Percentiles rank a stretch among this genome's conserved stretches.
Evolutionary conservation across 148 eudicot genomes (phyloP).

Genomic region (Persicaria tinctoria): DNA sequence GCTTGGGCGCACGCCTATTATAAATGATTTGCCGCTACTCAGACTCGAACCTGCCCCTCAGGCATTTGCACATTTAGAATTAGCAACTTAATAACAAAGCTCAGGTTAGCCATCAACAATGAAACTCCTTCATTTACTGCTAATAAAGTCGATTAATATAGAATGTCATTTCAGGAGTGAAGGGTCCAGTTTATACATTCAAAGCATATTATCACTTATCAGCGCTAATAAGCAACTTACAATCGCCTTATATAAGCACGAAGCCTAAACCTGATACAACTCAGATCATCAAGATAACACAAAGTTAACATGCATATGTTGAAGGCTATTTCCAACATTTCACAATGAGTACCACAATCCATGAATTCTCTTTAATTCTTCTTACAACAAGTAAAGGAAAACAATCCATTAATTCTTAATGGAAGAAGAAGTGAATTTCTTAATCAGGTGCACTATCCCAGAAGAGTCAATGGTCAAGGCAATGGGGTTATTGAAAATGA

Average conservation of each 20-base stretch:
- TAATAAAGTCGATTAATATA: not conserved
- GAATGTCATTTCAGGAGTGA: not conserved
- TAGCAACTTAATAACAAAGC: not conserved
- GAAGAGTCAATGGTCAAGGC: not conserved
- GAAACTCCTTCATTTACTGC: not conserved
- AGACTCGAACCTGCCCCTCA: no score
- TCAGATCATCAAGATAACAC: not conserved
- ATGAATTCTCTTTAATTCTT: not conserved
- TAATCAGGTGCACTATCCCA: not conserved
- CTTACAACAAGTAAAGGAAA: no score
- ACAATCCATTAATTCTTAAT: conserved; percentile 1
- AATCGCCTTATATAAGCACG: no score
- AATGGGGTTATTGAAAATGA: not conserved
- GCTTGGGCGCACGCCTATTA: no score
- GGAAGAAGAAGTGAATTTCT: not conserved
- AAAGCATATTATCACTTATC: no score
- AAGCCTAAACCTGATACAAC: no score
- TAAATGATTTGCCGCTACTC: no score
- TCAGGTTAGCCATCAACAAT: not conserved
- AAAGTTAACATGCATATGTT: not conserved
- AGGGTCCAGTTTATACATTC: not conserved
- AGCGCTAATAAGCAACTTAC: no score
- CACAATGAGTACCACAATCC: conserved; percentile 4
- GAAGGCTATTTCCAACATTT: not conserved
- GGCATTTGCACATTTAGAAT: not conserved